Conservation (phyloP, 805 yeast genomes). For the Yamadazyma ubonensis region DNA sequence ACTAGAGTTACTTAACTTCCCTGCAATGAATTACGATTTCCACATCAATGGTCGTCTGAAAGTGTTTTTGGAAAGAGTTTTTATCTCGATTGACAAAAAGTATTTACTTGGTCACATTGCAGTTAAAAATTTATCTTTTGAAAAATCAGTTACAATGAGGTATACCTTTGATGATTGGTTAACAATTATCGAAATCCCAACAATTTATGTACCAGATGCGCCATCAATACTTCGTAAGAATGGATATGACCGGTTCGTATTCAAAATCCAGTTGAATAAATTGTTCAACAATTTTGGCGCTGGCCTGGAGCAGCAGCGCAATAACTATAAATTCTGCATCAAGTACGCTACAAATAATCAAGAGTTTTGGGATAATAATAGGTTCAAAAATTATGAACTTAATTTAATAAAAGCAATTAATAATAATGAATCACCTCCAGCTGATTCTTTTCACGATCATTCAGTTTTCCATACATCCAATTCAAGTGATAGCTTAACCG, state of each 20-base stretch:
- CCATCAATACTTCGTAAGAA: conserved; percentile 49
- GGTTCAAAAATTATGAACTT: conserved; percentile 55
- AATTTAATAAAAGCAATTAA: conserved; percentile 31
- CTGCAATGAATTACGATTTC: conserved; percentile 45
- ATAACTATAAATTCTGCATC: conserved; percentile 51
- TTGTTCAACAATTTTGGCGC: conserved; percentile 18
- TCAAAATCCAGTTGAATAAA: conserved; percentile 53
- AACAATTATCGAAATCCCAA: conserved; percentile 67
- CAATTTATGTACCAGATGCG: conserved; percentile 56
- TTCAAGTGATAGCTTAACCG: conserved; percentile 5
- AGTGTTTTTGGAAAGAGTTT: conserved; percentile 66
- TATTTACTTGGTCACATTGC: conserved; percentile 71
- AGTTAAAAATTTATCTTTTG: conserved; percentile 70
- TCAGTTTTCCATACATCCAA: conserved; percentile 5
- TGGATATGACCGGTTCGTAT: conserved; percentile 68
- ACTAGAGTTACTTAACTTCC: conserved; percentile 37
- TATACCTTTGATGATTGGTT: conserved; percentile 81
- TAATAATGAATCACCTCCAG: neutral
- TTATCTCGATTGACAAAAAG: conserved; percentile 56
- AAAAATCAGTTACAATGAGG: conserved; percentile 65
- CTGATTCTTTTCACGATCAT: conserved; percentile 1
- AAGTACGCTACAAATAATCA: conserved; percentile 47
- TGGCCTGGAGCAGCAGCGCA: conserved; percentile 16
- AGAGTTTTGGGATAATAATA: conserved; percentile 81
- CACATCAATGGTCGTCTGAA: conserved; percentile 34